Evolutionary conservation across 306 rosid genomes (phyloP).

Genomic region (Canavalia gladiata): DNA sequence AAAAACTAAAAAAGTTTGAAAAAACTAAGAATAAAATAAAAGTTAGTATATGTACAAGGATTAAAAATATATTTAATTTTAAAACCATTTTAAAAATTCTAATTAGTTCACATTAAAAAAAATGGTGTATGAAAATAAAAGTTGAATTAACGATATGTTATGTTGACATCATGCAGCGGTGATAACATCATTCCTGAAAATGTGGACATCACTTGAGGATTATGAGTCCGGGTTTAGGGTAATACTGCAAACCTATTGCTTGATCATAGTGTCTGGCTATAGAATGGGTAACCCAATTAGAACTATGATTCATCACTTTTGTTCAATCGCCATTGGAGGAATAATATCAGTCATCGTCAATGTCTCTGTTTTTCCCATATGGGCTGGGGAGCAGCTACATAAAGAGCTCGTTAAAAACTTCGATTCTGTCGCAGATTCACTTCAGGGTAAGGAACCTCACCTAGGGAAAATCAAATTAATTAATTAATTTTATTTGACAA

Average conservation of each 20-base stretch:
- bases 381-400: constrained; percentile 84
- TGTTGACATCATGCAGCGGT: constrained; percentile 53
- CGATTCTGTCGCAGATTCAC: constrained; percentile 71
- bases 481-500: background rate
- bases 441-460: constrained; percentile 57
- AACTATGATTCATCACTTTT: constrained; percentile 66
- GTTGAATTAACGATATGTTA: background rate
- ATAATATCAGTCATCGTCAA: constrained; percentile 72
- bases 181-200: constrained; percentile 71
- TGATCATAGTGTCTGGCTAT: constrained; percentile 75
- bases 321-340: constrained; percentile 78
- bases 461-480: background rate
- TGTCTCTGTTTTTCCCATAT: constrained; percentile 66
- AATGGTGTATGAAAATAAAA: no score
- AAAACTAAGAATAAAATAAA: no score
- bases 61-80: no score
- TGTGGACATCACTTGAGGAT: constrained; percentile 65
- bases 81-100: no score
- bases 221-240: constrained; percentile 80
- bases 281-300: constrained; percentile 73
- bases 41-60: no score
- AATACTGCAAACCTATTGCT: constrained; percentile 64
- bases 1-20: no score
- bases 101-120: no score
- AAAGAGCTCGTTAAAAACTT: constrained; percentile 62